phyloP scores from a whole-genome alignment of 2,329 filamentous ascomycete species.

The Aspergillus clavatus region DNA sequence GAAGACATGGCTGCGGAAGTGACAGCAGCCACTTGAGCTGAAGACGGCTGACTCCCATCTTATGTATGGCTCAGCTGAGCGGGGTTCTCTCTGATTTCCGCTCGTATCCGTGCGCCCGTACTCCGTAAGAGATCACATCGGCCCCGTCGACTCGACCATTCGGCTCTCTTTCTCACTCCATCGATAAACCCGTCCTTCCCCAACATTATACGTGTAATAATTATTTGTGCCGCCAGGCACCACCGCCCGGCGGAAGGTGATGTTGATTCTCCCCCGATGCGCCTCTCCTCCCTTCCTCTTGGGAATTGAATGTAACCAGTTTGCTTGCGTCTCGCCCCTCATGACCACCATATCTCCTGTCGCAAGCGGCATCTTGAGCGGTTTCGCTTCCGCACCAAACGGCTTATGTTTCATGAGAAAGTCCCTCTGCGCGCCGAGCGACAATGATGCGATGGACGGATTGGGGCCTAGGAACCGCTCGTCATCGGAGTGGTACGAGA shows the following conservation, averaged over 20 bases:
- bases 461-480: constrained; percentile 67
- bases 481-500: constrained; percentile 75
- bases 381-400: constrained; percentile 32
- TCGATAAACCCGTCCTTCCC: constrained; percentile 60
- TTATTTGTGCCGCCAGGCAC: constrained; percentile 71
- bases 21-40: no score
- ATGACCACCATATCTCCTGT: constrained; percentile 77
- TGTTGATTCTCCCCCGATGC: constrained; percentile 66
- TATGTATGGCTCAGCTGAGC: neutral
- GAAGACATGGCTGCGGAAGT: neutral
- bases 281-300: constrained; percentile 63
- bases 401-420: constrained; percentile 79
- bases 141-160: constrained; percentile 14
- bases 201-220: constrained; percentile 81
- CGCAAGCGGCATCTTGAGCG: constrained; percentile 51
- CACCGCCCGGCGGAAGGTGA: constrained; percentile 70
- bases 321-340: constrained; percentile 67
- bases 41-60: no score
- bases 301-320: constrained; percentile 74
- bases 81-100: neutral
- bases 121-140: neutral
- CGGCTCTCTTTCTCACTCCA: constrained; percentile 53
- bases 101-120: no score
- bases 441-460: constrained; percentile 70
- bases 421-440: constrained; percentile 66